Evolutionary conservation across 1,139 yeast genomes (phyloP), one percentile per base, ranked within the genome.

Genomic region (Suzukiozyma palmioleophila): DNA sequence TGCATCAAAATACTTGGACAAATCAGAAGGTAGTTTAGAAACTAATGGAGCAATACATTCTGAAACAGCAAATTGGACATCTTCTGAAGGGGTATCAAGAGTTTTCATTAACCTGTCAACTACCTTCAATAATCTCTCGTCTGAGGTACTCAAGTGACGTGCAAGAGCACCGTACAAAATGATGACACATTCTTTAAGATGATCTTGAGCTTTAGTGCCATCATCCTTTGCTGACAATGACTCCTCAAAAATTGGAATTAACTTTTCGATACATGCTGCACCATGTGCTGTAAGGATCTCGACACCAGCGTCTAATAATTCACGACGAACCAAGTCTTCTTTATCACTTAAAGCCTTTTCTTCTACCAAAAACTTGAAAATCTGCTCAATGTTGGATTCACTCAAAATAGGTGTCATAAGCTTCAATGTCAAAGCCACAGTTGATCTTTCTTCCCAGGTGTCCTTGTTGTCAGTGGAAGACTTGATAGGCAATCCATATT

Each of bases 121-220:
- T 49, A 89, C 84, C 3, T 73, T 64, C 14, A 67, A 62, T 42
- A 89, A 69, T 59, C 96, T 75, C 4, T 69, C 54, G 55, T 90
- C 97, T 15, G 73, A 63, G 0, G 74, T 49, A 15, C 75, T 68
- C 60, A 90, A 72, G 63, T 90, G 95, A 47, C 86, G 81, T 11
- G 96, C 96, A 46, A 89, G 70, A 1, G 92, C 79, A 53, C 97
- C 97, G 54, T 89, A 90, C 40, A 89, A 69, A 44, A 90, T 84
- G 53, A 90, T 86, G 14, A 84, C 85, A 46, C 87, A 79, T 59
- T 89, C 95, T 52, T 83, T 81, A 45, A 87, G 75, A 32, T 74
- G 69, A 54, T 84, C 85, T 48, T 79, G 85, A 6, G 65, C 60
- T 39, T 72, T 74, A 9, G 73, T 67, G 18, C 68, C 59, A 32